Evolutionary conservation across 2,329 filamentous ascomycete genomes (phyloP), one percentile per base, ranked within the genome.

Genomic region (Claviceps lovelessii): DNA sequence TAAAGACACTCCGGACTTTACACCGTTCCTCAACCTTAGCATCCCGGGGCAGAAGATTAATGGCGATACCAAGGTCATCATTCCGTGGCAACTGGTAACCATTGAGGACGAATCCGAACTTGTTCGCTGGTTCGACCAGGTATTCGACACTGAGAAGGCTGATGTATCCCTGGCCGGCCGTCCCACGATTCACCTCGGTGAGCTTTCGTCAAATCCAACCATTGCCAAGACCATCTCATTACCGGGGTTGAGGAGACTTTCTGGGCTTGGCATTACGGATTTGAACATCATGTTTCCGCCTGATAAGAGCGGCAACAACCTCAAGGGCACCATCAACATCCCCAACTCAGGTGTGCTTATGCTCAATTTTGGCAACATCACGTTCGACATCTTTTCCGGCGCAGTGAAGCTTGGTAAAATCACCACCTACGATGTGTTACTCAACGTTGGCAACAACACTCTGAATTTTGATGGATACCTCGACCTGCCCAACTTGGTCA

Each of bases 341-440:
- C 75, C 75, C 2, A 77, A 77, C 58, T 63, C 65, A 39, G 73
- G 73, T 2, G 61, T 68, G 0, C 63, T 77, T 2, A 68, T 68
- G 1, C 69, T 77, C 6, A 70, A 68, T 0, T 64, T 75, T 4
- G 74, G 75, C 11, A 72, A 77, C 59, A 51, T 76, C n/a, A 72
- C 71, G 0, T 67, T 76, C 17, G 72, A 75, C 47, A 53, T 76
- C 19, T 61, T 68, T 53, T 69, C 68, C 0, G 72, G 71, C 4
- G 64, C 70, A n/a, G 55, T 72, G 10, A 63, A 62, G 9, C 58
- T 76, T 7, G 74, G 74, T 5, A 59, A 68, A 1, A 65, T 72
- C 19, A 64, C 63, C 17, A 55, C 74, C 5, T 64, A 67, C 53
- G 65, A 76, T 44, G 64, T 75, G 1, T 35, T 65, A 0, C 63